A percentile compares a stretch with the other conserved stretches of the same genome.
These are phyloP conservation scores for Populus alba DNA, from an alignment of 345 rosid species.

Conservation along the genomic window DNA sequence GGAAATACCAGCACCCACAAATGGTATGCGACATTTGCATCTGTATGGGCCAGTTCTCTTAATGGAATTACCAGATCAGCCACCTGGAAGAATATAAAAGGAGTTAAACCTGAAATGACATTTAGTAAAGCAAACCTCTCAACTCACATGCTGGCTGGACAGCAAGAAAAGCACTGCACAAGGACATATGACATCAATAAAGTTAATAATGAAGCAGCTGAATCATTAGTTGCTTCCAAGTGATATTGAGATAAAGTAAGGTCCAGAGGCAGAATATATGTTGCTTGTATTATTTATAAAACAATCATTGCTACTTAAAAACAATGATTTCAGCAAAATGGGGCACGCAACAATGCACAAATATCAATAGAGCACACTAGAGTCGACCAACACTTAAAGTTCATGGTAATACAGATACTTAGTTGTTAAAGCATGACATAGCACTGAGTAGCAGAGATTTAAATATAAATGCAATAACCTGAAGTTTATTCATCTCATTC, in stretches of 20 bases:
- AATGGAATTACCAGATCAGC: constrained; percentile 84
- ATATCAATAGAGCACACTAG: no score
- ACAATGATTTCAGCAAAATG: neutral
- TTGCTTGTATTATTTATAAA: neutral
- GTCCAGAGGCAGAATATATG: neutral
- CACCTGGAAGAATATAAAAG: constrained; percentile 45
- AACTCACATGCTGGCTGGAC: neutral
- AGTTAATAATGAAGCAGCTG: neutral
- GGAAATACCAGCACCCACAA: constrained; percentile 98
- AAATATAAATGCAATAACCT: constrained; percentile 46
- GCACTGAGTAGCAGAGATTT: neutral
- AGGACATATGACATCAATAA: neutral
- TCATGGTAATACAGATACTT: neutral
- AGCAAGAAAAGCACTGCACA: neutral
- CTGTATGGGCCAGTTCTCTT: constrained; percentile 92
- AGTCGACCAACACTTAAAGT: neutral
- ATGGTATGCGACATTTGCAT: constrained; percentile 95
- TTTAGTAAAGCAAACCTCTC: neutral
- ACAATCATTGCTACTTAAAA: neutral
- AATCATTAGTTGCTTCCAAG: neutral
- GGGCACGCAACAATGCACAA: neutral
- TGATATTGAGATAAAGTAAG: neutral
- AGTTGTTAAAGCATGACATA: neutral
- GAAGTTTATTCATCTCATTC: constrained; percentile 78
- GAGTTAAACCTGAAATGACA: neutral